A percentile compares a stretch with the other conserved stretches of the same genome.
Conservation (phyloP, 2,329 filamentous ascomycete species). For the Moelleriella libera region DNA sequence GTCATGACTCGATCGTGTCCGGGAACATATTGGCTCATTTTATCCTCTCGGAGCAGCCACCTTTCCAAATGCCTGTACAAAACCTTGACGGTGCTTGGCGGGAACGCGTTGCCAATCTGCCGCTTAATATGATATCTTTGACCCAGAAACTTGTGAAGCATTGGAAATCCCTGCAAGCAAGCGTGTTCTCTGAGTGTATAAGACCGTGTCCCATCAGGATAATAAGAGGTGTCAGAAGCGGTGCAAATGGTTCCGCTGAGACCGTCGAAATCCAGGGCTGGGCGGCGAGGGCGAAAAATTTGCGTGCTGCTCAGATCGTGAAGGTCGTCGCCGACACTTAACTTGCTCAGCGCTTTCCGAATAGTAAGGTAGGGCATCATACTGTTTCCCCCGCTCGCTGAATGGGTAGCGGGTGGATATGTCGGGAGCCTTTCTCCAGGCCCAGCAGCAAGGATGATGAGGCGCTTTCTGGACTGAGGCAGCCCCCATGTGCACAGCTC, state of each 20-base stretch:
- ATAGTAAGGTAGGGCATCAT: slow-evolving; percentile 30
- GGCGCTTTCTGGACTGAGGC: slow-evolving; percentile 32
- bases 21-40: slow-evolving; percentile 11
- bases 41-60: slow-evolving; percentile 31
- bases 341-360: slow-evolving; percentile 21
- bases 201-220: slow-evolving; percentile 47
- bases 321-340: slow-evolving; percentile 19
- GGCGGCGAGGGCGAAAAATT: slow-evolving; percentile 13
- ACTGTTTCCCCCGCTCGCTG: slow-evolving; percentile 18
- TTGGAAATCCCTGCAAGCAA: slow-evolving; percentile 55
- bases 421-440: slow-evolving; percentile 57
- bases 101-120: slow-evolving; percentile 72
- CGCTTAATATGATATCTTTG: slow-evolving; percentile 29
- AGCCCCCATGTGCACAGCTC: slow-evolving; percentile 35
- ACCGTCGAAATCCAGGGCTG: slow-evolving; percentile 29
- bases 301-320: slow-evolving; percentile 21
- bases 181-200: slow-evolving; percentile 58
- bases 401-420: slow-evolving; percentile 51
- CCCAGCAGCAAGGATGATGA: slow-evolving; percentile 44
- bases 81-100: slow-evolving; percentile 39
- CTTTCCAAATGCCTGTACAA: slow-evolving; percentile 33
- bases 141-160: slow-evolving; percentile 39
- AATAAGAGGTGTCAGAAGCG: slow-evolving; percentile 45
- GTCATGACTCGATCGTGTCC: slow-evolving; percentile 9
- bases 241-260: slow-evolving; percentile 50